Evolutionary conservation across 2,329 filamentous ascomycete genomes (phyloP), one percentile per base, ranked within the genome.

Genomic region (Nemania bipapillata): DNA sequence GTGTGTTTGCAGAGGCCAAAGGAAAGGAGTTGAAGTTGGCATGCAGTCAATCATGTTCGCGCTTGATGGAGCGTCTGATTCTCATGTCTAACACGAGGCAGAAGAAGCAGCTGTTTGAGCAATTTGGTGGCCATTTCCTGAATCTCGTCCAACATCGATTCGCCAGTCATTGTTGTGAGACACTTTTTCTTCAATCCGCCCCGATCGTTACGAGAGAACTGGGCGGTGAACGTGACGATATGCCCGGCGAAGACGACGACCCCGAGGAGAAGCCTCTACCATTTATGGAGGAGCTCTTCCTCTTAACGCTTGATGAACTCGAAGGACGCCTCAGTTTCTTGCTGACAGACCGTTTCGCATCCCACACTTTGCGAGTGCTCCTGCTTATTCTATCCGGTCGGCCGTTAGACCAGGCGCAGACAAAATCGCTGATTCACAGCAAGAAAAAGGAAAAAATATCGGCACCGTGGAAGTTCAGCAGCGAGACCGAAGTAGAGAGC

Each of bases 21-120:
- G 94, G 93, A 69, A 98, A 98, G 81, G 96, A 98, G 80, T 85
- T 99, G 77, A 99, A 98, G 85, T 88, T 99, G 70, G 94, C 94
- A 26, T 96, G 93, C 82, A 97, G 94, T 79, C 96, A 99, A 81
- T 96, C 93, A 2, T 97, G 94, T 81, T 99, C 96, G 59, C 87
- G 96, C 17, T 83, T 99, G 61, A 91, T 98, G 90, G 96, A 99
- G 83, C 87, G 94, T 35, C 82, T 99, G 77, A 96, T 99, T 62
- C 86, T 94, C 62, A 83, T 97, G 71, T 95, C 93, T 30, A 91
- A 88, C 37, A 86, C 91, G 35, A 83, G 84, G 20, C 96, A 98
- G 81, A 90, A 97, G 80, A 97, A 97, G 84, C 86, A 86, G 55
- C 82, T 99, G 22, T 98, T 98, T 79, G 87, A 89, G 72, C 93